Base-by-base conservation (phyloP, 2,329 filamentous ascomycete genomes). In the Botrytis paeoniae region DNA sequence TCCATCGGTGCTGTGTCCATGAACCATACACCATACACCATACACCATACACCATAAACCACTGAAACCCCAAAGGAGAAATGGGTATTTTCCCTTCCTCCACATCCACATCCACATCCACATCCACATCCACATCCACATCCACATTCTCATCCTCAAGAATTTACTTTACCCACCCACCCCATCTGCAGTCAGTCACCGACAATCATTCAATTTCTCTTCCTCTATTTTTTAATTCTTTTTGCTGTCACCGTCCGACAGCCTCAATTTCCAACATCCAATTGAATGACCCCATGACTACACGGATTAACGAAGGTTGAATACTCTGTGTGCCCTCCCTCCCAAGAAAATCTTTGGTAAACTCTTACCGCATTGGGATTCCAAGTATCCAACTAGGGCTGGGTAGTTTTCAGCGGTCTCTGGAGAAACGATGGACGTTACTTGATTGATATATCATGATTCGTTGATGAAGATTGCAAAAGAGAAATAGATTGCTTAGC, bases 211-310 rank as follows among this genome's bases (percentile, higher is more conserved):
- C 32, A 35, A 29, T 29, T 22, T 43, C 37, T 60, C 32, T 37
- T 37, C 12, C 32, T 37, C 45, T 2, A 25, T 16, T 16, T 25
- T 61, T 14, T 14, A 22, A 14, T 61, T 37, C 20, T 61, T 61
- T 14, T 25, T 14, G 9, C 32, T 32, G 25, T 32, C 20, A 57
- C 29, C 41, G 60, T 71, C 70, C 45, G 70, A 59, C 61, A 71
- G 61, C 70, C 70, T 66, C 70, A 65, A 35, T 66, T 66, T 12
- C 35, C 48, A 32, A 29, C 20, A 59, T 43, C 70, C 61, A 71
- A 71, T 71, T 7, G 35, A 22, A 51, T 29, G 70, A 39, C 39
- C 45, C 51, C 61, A 64, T 71, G 60, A 71, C 70, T 48, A 41
- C 14, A 43, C 61, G 16, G 18, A 62, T 70, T 29, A 51, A 61